These are phyloP conservation scores for Cichorium intybus DNA, from an alignment of 140 eudicot genomes.

Conservation along the genomic window DNA sequence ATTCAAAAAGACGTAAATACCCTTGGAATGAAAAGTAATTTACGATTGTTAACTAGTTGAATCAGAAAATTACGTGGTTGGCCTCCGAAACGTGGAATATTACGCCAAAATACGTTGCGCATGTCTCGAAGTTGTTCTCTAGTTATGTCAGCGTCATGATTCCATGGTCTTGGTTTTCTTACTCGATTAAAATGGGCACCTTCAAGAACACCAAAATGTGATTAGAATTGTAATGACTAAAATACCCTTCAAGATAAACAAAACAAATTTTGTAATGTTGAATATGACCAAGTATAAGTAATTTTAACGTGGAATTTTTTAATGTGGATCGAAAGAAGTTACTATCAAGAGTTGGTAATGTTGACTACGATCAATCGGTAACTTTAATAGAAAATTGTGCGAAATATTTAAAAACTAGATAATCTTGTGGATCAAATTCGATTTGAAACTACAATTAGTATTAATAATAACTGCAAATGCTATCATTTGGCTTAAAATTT, in stretches of 20 bases:
- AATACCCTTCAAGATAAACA: background rate
- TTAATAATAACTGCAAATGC: too few relatives aligned
- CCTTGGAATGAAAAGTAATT: background rate
- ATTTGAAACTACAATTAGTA: too few relatives aligned
- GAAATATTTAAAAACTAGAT: too few relatives aligned
- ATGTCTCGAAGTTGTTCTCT: constrained; percentile 8
- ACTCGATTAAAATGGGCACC: background rate
- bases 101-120: constrained; percentile 15
- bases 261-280: background rate
- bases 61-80: constrained; percentile 1
- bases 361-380: background rate
- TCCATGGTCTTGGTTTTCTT: constrained; percentile 17
- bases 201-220: background rate
- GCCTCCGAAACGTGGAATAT: constrained; percentile 18
- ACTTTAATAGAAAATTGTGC: too few relatives aligned
- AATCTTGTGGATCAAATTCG: too few relatives aligned
- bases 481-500: too few relatives aligned
- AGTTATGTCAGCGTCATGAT: background rate
- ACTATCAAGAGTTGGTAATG: background rate
- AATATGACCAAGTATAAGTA: background rate
- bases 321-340: background rate
- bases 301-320: background rate
- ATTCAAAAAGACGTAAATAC: background rate
- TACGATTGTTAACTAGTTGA: background rate
- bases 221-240: background rate